These are phyloP conservation scores for Scutellaria minor DNA, from an alignment of 257 asterid genomes.

Conservation along the genomic window DNA sequence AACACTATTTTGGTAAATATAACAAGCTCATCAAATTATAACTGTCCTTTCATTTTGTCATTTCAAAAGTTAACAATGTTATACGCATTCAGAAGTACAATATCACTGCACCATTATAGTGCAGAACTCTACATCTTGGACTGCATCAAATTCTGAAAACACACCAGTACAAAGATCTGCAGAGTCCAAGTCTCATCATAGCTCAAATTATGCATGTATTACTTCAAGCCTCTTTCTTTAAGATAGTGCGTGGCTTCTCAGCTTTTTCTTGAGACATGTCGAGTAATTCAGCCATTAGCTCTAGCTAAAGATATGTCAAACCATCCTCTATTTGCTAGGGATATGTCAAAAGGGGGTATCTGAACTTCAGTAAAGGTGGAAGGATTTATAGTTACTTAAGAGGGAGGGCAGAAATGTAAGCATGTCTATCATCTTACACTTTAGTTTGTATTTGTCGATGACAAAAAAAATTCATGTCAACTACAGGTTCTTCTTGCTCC, in stretches of 20 bases:
- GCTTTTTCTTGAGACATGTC: conserved; percentile 24
- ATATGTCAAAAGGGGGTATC: background rate
- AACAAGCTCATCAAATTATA: conserved; percentile 17
- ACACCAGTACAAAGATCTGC: background rate
- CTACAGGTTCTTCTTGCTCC: conserved; percentile 18
- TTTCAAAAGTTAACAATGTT: conserved; percentile 24
- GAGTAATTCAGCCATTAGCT: conserved; percentile 18
- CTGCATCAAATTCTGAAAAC: background rate
- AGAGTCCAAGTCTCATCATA: conserved; percentile 1
- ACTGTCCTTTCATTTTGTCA: background rate
- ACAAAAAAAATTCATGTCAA: conserved; percentile 8
- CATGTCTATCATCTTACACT: background rate
- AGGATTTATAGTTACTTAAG: background rate
- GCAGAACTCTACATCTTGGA: background rate
- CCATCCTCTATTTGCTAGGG: background rate
- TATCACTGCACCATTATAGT: background rate
- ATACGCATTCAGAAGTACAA: background rate
- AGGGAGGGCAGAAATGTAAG: conserved; percentile 7
- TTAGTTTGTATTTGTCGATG: background rate
- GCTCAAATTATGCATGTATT: conserved; percentile 11
- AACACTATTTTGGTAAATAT: conserved; percentile 30
- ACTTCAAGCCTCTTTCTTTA: background rate
- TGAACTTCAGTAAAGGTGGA: conserved; percentile 11
- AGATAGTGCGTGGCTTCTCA: background rate
- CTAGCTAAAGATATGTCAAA: conserved; percentile 19